A percentile compares a stretch with the other conserved stretches of the same genome.
Evolutionary conservation across 1,139 yeast genomes (phyloP).

Genomic region (Sugiyamaella castrensis): DNA sequence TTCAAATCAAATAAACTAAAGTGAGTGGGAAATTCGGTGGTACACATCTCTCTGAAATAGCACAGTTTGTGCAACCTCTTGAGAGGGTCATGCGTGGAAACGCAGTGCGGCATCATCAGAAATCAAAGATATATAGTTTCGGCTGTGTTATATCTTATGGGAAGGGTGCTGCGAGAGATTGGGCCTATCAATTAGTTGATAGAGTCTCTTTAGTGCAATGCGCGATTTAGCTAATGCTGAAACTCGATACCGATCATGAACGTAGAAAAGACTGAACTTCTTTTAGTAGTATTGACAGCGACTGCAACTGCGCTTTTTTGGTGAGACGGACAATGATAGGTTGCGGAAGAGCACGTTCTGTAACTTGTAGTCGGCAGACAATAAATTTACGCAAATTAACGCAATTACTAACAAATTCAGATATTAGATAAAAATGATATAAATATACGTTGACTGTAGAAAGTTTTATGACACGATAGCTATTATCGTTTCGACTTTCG

Average conservation of each 20-base stretch:
- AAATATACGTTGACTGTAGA: too few species aligned
- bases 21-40: slow-evolving; percentile 35
- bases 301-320: too few species aligned
- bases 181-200: slow-evolving; percentile 17
- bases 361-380: too few species aligned
- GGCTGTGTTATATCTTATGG: slow-evolving; percentile 23
- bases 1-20: not conserved
- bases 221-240: slow-evolving; percentile 28
- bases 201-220: slow-evolving; percentile 31
- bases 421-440: too few species aligned
- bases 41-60: slow-evolving; percentile 28
- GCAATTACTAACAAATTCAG: too few species aligned
- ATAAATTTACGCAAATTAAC: too few species aligned
- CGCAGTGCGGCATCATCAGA: slow-evolving; percentile 32
- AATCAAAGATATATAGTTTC: slow-evolving; percentile 20
- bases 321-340: too few species aligned
- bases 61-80: slow-evolving; percentile 17
- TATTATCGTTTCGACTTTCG: too few species aligned
- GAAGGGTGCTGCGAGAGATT: slow-evolving; percentile 32
- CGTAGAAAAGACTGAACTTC: slow-evolving; percentile 20
- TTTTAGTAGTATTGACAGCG: not conserved
- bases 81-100: slow-evolving; percentile 29
- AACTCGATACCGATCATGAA: slow-evolving; percentile 34
- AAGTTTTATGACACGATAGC: too few species aligned
- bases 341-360: too few species aligned